phyloP scores from a whole-genome alignment of 2,329 filamentous ascomycete species.

The Xylariaceae sp. region DNA sequence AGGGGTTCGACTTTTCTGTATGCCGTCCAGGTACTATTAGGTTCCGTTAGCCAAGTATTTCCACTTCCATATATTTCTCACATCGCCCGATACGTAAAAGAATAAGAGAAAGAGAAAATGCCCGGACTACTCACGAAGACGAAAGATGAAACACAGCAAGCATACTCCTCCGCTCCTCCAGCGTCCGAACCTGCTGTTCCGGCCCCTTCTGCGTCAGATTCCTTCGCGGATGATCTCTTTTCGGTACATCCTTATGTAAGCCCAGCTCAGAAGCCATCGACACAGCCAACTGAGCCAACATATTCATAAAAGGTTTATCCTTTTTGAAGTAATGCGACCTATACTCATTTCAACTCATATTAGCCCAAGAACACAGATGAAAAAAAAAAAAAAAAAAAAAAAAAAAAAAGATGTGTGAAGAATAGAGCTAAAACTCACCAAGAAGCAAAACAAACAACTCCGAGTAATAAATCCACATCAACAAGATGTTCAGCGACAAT shows the following conservation, averaged over 20 bases:
- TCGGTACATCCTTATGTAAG: constrained; percentile 17
- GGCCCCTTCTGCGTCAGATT: neutral
- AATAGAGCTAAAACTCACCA: neutral
- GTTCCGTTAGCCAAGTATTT: neutral
- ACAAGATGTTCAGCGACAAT: constrained; percentile 16
- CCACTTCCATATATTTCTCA: neutral
- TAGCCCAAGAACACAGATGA: neutral
- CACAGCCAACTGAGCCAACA: constrained; percentile 24
- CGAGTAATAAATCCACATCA: constrained; percentile 1
- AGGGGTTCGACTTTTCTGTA: constrained; percentile 24
- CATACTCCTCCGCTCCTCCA: constrained; percentile 22
- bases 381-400: no score
- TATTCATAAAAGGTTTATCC: constrained; percentile 26
- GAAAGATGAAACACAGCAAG: constrained; percentile 25
- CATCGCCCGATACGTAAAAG: neutral
- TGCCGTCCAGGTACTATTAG: constrained; percentile 24
- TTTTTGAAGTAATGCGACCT: constrained; percentile 21
- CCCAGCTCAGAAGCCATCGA: constrained; percentile 24
- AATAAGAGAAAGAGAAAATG: neutral
- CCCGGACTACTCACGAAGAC: constrained; percentile 23
- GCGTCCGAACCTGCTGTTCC: constrained; percentile 11
- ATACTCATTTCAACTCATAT: neutral
- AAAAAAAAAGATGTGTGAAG: neutral
- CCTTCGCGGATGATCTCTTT: neutral
- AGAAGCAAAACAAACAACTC: neutral